These are phyloP conservation scores for Ricinus communis DNA, from an alignment of 345 rosid genomes.

Conservation along the genomic window DNA sequence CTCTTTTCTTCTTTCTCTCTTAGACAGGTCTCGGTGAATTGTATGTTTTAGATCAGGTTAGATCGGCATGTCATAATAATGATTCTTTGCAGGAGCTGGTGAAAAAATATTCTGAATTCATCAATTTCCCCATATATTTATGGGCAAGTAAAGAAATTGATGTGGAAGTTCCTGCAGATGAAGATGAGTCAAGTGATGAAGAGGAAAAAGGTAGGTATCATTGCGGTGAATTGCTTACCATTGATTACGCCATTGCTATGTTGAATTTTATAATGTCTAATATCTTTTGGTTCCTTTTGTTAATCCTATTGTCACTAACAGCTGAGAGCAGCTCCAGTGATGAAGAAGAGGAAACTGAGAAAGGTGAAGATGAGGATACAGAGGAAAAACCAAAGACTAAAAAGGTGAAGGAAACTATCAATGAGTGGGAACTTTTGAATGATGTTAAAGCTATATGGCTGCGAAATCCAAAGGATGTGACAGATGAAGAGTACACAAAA, in stretches of 20 bases:
- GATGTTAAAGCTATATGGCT: constrained; percentile 98
- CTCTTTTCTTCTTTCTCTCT: background rate
- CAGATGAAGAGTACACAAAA: constrained; percentile 86
- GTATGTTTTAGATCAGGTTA: background rate
- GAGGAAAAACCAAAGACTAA: constrained; percentile 83
- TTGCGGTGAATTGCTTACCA: background rate
- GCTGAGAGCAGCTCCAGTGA: constrained; percentile 59
- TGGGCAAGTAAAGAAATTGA: constrained; percentile 98
- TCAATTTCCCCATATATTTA: constrained; percentile 84
- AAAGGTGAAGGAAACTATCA: constrained; percentile 72
- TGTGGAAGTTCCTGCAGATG: constrained; percentile 84
- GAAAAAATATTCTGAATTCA: constrained; percentile 95
- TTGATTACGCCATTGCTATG: background rate
- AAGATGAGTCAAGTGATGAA: constrained; percentile 78
- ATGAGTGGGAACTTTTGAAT: constrained; percentile 92
- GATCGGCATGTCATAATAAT: background rate
- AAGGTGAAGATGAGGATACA: constrained; percentile 63
- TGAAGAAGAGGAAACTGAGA: constrained; percentile 59
- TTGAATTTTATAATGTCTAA: background rate
- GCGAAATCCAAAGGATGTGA: constrained; percentile 93
- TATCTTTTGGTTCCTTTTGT: constrained; percentile 9
- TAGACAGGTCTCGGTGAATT: too few relatives aligned
- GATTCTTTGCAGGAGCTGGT: constrained; percentile 69
- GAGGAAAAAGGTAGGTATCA: constrained; percentile 61
- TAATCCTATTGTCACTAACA: constrained; percentile 25